phyloP scores from a whole-genome alignment of 257 asterid species.

The Petrea volubilis region DNA sequence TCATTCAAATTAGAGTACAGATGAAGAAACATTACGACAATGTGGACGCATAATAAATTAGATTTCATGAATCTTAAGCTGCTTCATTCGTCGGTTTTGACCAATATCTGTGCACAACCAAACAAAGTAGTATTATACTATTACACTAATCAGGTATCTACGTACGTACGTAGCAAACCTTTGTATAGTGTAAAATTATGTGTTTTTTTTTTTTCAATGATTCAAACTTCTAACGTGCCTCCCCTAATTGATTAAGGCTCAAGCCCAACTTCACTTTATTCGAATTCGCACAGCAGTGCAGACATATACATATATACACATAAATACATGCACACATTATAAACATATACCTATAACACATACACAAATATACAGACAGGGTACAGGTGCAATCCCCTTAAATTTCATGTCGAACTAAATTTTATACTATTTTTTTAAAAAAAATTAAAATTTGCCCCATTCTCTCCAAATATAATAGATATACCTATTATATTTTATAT shows the following conservation, averaged over 20 bases:
- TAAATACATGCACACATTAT: no score
- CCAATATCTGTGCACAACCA: constrained; percentile 12
- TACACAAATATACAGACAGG: no score
- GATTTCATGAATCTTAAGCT: neutral
- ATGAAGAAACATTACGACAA: neutral
- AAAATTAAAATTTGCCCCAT: no score
- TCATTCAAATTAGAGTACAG: constrained; percentile 1
- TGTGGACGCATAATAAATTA: neutral
- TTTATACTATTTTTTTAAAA: no score
- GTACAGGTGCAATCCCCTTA: no score
- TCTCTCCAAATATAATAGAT: no score
- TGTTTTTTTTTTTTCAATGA: constrained; percentile 27
- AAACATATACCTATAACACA: no score
- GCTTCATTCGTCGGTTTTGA: constrained; percentile 12
- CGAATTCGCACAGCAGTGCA: constrained; percentile 18
- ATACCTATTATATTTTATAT: no score
- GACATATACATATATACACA: no score
- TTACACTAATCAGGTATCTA: no score
- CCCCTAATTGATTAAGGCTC: constrained; percentile 43
- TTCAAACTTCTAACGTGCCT: constrained; percentile 37
- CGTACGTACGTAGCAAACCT: no score
- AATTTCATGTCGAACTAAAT: no score
- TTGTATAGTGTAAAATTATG: constrained; percentile 17
- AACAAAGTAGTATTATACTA: neutral
- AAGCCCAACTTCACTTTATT: constrained; percentile 31